Evolutionary conservation across 1,284 basidiomycete genomes (phyloP).

Genomic region (Fistulina hepatica): DNA sequence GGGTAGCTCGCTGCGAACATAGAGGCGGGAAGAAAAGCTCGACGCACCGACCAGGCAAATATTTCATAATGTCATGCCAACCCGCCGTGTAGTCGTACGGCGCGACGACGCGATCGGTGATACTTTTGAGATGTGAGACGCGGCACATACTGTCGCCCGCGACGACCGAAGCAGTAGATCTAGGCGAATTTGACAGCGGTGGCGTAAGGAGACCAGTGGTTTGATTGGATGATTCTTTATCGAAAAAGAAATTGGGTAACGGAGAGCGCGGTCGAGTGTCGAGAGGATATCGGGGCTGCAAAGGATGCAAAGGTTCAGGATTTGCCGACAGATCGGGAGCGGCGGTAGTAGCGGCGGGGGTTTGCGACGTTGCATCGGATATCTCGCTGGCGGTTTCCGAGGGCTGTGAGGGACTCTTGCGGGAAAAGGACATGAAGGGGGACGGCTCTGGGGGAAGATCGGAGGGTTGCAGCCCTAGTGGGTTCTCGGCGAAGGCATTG

Average conservation of each 20-base stretch:
- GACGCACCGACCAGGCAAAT: slow-evolving; percentile 72
- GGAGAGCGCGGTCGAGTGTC: slow-evolving; percentile 31
- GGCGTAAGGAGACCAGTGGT: slow-evolving; percentile 34
- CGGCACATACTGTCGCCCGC: too few relatives aligned
- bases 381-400: slow-evolving; percentile 28
- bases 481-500: slow-evolving; percentile 9
- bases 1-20: slow-evolving; percentile 23
- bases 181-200: slow-evolving; percentile 31
- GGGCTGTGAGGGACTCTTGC: too few relatives aligned
- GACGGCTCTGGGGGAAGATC: too few relatives aligned
- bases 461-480: slow-evolving; percentile 20
- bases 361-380: slow-evolving; percentile 23
- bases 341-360: slow-evolving; percentile 23
- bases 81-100: slow-evolving; percentile 90
- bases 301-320: slow-evolving; percentile 26
- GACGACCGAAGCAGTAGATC: slow-evolving; percentile 23
- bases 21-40: not conserved
- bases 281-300: slow-evolving; percentile 40
- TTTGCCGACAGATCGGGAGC: slow-evolving; percentile 13
- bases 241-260: slow-evolving; percentile 15
- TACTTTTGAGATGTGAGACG: slow-evolving; percentile 48
- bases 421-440: too few relatives aligned
- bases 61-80: slow-evolving; percentile 91
- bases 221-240: slow-evolving; percentile 24
- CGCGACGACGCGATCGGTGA: slow-evolving; percentile 66